Percentiles rank a stretch among this genome's conserved stretches.
phyloP scores from a whole-genome alignment of 2,329 filamentous ascomycete species.

The Fusarium sp. region DNA sequence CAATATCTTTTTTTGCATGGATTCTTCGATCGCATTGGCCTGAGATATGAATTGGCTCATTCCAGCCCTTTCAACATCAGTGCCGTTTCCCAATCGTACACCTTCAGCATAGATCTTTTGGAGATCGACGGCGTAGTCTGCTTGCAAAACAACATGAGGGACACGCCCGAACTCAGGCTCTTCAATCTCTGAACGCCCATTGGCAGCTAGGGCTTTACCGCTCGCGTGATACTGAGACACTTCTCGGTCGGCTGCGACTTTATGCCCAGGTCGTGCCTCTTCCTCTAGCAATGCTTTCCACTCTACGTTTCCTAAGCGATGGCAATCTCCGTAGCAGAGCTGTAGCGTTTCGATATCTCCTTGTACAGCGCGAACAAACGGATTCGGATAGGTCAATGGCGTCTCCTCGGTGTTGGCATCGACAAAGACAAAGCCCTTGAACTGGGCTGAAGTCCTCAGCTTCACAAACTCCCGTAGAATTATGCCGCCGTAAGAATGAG shows the following conservation, averaged over 20 bases:
- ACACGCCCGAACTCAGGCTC: neutral
- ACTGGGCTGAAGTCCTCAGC: constrained; percentile 13
- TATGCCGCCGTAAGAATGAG: neutral
- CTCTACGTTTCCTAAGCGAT: neutral
- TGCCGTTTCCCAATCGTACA: neutral
- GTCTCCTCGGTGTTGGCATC: constrained; percentile 9
- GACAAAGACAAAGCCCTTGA: constrained; percentile 32
- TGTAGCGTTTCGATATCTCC: neutral
- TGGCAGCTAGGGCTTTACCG: neutral
- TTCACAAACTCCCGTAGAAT: constrained; percentile 14
- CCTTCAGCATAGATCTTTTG: constrained; percentile 8
- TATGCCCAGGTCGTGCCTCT: neutral
- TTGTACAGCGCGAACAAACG: neutral
- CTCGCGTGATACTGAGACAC: neutral
- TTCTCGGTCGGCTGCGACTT: constrained; percentile 1
- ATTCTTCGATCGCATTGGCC: neutral
- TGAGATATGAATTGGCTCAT: neutral
- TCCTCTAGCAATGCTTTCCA: constrained; percentile 1
- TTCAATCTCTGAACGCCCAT: neutral
- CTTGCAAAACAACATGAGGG: constrained; percentile 9
- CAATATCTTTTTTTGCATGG: neutral
- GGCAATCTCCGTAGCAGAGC: neutral
- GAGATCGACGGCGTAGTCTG: constrained; percentile 1
- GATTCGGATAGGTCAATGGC: neutral
- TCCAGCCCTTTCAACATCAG: neutral